Conservation (phyloP, 2,329 filamentous ascomycete genomes). For the Helotiales sp. region DNA sequence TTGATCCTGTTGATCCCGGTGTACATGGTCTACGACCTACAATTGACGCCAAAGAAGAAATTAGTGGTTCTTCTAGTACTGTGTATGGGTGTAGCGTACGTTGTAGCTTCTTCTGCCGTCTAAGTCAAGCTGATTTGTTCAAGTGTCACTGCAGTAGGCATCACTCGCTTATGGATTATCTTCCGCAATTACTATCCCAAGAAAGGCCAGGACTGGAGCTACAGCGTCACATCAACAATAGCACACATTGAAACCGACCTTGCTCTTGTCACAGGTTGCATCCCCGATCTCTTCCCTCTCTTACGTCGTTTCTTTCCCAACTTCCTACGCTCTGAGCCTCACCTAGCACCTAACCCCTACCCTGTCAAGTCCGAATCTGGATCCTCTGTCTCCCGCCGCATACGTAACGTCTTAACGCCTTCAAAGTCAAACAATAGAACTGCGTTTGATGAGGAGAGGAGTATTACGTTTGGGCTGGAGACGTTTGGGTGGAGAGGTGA, state of each 20-base stretch:
- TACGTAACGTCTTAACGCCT: not conserved
- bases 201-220: slow-evolving; percentile 18
- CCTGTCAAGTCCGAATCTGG: not conserved
- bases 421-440: not conserved
- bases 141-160: slow-evolving; percentile 32
- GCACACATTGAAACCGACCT: slow-evolving; percentile 32
- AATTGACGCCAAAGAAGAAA: slow-evolving; percentile 28
- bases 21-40: slow-evolving; percentile 32
- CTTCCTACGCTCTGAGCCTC: slow-evolving; percentile 13
- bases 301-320: slow-evolving; percentile 16
- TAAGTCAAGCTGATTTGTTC: not conserved
- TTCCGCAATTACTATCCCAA: slow-evolving; percentile 19
- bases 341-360: slow-evolving; percentile 15
- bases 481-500: slow-evolving; percentile 14
- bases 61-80: slow-evolving; percentile 17
- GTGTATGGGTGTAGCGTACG: slow-evolving; percentile 16
- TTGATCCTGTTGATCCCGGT: slow-evolving; percentile 32
- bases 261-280: slow-evolving; percentile 28
- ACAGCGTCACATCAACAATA: slow-evolving; percentile 32
- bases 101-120: not conserved
- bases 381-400: slow-evolving; percentile 6
- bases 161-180: slow-evolving; percentile 24
- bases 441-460: slow-evolving; percentile 7
- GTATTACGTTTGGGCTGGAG: slow-evolving; percentile 10
- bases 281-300: slow-evolving; percentile 25